Evolutionary conservation across 495 filamentous ascomycete genomes (phyloP).

Genomic region (Venustampulla echinocandica): DNA sequence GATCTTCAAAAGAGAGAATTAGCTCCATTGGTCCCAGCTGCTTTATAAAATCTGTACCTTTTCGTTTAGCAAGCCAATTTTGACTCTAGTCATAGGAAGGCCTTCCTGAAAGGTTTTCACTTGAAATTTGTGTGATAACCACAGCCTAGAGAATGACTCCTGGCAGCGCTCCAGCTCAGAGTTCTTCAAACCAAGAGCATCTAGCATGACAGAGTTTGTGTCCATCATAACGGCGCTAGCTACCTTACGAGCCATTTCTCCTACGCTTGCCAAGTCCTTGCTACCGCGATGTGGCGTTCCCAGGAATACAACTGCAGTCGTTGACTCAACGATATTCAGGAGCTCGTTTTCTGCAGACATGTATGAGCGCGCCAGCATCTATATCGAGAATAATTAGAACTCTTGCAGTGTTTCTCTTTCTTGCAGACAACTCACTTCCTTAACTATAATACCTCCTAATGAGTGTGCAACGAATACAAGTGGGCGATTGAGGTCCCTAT

Average conservation of each 20-base stretch:
- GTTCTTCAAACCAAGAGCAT: conserved; percentile 5
- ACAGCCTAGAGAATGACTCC: not conserved
- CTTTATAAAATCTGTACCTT: not conserved
- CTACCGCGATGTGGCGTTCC: conserved; percentile 5
- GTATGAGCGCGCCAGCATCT: not conserved
- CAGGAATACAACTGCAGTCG: not conserved
- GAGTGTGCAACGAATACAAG: conserved; percentile 1
- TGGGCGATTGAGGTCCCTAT: not conserved
- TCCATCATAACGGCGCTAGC: conserved; percentile 11
- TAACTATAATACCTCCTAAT: conserved; percentile 3
- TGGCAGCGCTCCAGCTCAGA: not conserved
- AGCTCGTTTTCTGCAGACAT: not conserved
- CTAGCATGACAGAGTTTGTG: conserved; percentile 18
- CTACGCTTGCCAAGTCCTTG: conserved; percentile 15
- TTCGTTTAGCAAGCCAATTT: not conserved
- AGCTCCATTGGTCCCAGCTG: not conserved
- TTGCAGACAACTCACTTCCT: not conserved
- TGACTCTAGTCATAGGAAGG: not conserved
- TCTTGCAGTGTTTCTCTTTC: not conserved
- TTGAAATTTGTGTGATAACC: not conserved
- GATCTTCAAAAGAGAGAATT: conserved; percentile 7
- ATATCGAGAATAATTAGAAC: not conserved
- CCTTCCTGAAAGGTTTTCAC: not conserved
- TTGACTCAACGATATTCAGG: not conserved
- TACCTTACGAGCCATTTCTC: conserved; percentile 10